Conservation (phyloP, 371 early-diverging fungal genomes). For the Rhizopus stolonifer region DNA sequence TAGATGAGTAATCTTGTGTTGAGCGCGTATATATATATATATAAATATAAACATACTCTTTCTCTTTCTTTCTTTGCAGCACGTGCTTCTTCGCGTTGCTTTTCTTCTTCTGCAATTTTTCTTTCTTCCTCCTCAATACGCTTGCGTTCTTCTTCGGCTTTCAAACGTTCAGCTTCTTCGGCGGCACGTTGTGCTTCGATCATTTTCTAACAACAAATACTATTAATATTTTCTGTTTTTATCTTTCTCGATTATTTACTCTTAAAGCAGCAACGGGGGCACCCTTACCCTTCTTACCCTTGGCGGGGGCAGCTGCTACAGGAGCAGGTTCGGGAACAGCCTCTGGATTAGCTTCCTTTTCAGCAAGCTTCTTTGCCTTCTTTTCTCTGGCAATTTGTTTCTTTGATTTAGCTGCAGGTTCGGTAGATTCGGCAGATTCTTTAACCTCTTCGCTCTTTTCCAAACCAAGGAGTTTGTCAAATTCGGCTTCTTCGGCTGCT, state of each 20-base stretch:
- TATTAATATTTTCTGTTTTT: not conserved
- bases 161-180: slow-evolving; percentile 47
- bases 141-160: slow-evolving; percentile 40
- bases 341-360: slow-evolving; percentile 26
- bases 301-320: slow-evolving; percentile 22
- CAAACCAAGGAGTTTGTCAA: slow-evolving; percentile 31
- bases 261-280: slow-evolving; percentile 50
- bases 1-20: not conserved
- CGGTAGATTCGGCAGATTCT: slow-evolving; percentile 9
- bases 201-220: slow-evolving; percentile 35
- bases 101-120: slow-evolving; percentile 44
- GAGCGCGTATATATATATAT: no score
- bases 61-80: slow-evolving; percentile 43
- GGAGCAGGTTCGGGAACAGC: slow-evolving; percentile 28
- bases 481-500: slow-evolving; percentile 41
- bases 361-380: slow-evolving; percentile 36
- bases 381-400: slow-evolving; percentile 40
- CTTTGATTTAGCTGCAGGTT: slow-evolving; percentile 27
- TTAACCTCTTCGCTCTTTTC: slow-evolving; percentile 19
- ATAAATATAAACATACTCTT: slow-evolving; percentile 19
- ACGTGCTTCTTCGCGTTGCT: slow-evolving; percentile 47
- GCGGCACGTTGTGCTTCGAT: slow-evolving; percentile 53
- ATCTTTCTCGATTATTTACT: slow-evolving; percentile 27
- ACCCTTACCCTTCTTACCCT: slow-evolving; percentile 45
- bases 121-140: slow-evolving; percentile 49